These are phyloP conservation scores for Colletotrichum navitas DNA, from an alignment of 2,329 filamentous ascomycete species.

Conservation along the genomic window DNA sequence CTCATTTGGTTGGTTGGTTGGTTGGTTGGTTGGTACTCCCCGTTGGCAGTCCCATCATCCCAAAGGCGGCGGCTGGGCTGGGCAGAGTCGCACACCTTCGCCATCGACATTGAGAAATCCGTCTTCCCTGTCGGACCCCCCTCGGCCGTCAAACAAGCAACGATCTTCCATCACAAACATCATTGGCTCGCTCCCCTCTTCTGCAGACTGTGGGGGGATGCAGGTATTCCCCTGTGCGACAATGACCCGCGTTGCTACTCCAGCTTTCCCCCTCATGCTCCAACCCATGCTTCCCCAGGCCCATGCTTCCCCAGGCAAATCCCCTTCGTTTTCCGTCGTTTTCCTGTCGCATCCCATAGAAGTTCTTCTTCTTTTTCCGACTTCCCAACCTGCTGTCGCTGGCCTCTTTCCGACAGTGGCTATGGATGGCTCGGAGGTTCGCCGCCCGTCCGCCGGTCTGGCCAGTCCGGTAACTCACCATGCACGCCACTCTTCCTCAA, in stretches of 20 bases:
- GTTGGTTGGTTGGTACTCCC: too few species aligned
- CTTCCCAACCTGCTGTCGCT: conserved; percentile 3
- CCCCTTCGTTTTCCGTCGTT: conserved; percentile 34
- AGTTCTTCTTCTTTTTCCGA: conserved; percentile 39
- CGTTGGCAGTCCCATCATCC: too few species aligned
- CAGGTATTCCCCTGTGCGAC: background rate
- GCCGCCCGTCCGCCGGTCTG: conserved; percentile 29
- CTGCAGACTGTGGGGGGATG: conserved; percentile 5
- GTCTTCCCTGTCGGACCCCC: conserved; percentile 8
- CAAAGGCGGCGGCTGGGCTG: background rate
- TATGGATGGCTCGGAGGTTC: conserved; percentile 31
- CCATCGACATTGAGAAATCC: conserved; percentile 15
- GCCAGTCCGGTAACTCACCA: conserved; percentile 16
- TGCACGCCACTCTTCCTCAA: conserved; percentile 19
- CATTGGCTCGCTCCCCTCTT: conserved; percentile 17
- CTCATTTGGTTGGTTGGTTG: too few species aligned
- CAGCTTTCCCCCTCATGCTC: conserved; percentile 8
- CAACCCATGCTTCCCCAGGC: conserved; percentile 28
- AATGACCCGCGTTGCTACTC: background rate
- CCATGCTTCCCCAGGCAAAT: conserved; percentile 33
- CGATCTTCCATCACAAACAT: too few species aligned
- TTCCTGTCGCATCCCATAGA: conserved; percentile 8
- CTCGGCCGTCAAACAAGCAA: background rate
- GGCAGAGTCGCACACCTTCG: background rate
- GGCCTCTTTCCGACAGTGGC: background rate